phyloP scores from a whole-genome alignment of 2,329 filamentous ascomycete genomes.

The Nemania sp. region DNA sequence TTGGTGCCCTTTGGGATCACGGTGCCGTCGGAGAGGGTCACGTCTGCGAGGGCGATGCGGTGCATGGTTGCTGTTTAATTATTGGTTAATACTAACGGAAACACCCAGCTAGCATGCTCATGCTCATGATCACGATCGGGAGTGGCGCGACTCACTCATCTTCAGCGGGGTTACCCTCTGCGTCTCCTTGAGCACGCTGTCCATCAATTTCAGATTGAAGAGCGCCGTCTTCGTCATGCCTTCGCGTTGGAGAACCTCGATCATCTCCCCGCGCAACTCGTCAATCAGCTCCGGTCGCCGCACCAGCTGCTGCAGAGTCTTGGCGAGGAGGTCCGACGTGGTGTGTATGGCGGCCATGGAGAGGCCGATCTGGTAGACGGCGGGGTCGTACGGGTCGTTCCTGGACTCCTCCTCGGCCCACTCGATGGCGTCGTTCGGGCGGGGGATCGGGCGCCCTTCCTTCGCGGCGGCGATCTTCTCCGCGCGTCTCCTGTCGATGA shows the following conservation, averaged over 20 bases:
- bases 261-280: constrained; percentile 49
- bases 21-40: constrained; percentile 31
- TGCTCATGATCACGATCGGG: neutral
- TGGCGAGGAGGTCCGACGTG: constrained; percentile 42
- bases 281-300: constrained; percentile 48
- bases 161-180: constrained; percentile 38
- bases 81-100: too few species aligned
- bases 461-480: constrained; percentile 26
- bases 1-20: constrained; percentile 29
- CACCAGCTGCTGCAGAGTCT: constrained; percentile 47
- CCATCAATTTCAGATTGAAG: constrained; percentile 40
- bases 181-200: constrained; percentile 46
- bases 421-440: constrained; percentile 43
- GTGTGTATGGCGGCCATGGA: constrained; percentile 46
- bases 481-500: constrained; percentile 31
- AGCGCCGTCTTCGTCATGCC: constrained; percentile 34
- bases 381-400: constrained; percentile 39
- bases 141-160: constrained; percentile 33
- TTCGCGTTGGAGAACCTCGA: constrained; percentile 29
- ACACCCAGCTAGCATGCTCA: neutral
- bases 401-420: constrained; percentile 45
- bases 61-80: constrained; percentile 29
- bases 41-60: constrained; percentile 26
- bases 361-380: constrained; percentile 38
- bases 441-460: constrained; percentile 25